Percentiles rank a stretch among this genome's conserved stretches.
Conservation (phyloP, 495 filamentous ascomycete species). For the Aspergillus wentii region DNA sequence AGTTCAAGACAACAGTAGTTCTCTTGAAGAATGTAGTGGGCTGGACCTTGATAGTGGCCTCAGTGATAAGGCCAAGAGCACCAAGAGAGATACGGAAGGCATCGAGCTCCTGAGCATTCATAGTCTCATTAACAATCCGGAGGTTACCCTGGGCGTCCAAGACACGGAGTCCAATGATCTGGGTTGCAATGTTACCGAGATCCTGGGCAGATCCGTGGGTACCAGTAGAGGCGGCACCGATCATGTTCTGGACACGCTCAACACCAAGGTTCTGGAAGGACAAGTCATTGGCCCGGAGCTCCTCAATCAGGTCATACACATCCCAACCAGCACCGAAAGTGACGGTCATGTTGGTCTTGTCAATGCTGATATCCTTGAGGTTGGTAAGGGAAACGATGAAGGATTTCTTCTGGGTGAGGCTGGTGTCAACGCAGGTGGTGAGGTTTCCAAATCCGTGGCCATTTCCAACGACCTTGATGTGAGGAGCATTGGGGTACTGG, state of each 20-base stretch:
- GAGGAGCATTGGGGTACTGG: constrained; percentile 6
- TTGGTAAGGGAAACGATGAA: constrained; percentile 12
- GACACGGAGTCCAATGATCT: constrained; percentile 11
- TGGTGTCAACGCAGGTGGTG: constrained; percentile 9
- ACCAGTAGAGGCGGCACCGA: constrained; percentile 12
- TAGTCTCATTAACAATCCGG: constrained; percentile 4
- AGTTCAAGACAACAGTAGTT: constrained; percentile 9
- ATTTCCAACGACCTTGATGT: constrained; percentile 15
- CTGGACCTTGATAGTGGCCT: constrained; percentile 11
- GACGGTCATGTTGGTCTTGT: constrained; percentile 7
- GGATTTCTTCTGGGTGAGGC: constrained; percentile 4
- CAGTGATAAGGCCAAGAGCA: constrained; percentile 12
- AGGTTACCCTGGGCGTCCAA: constrained; percentile 9
- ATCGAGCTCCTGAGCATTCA: constrained; percentile 9
- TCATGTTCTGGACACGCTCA: constrained; percentile 12
- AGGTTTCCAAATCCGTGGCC: constrained; percentile 15
- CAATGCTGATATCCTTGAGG: constrained; percentile 7
- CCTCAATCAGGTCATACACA: constrained; percentile 8
- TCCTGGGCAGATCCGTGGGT: constrained; percentile 10
- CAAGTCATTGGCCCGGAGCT: constrained; percentile 8
- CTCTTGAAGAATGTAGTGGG: constrained; percentile 8
- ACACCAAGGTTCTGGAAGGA: constrained; percentile 9
- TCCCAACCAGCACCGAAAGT: constrained; percentile 15
- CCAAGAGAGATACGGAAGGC: constrained; percentile 12
- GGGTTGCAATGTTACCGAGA: constrained; percentile 7